Conservation (phyloP, 1,284 basidiomycete species). For the Puccinia horiana region DNA sequence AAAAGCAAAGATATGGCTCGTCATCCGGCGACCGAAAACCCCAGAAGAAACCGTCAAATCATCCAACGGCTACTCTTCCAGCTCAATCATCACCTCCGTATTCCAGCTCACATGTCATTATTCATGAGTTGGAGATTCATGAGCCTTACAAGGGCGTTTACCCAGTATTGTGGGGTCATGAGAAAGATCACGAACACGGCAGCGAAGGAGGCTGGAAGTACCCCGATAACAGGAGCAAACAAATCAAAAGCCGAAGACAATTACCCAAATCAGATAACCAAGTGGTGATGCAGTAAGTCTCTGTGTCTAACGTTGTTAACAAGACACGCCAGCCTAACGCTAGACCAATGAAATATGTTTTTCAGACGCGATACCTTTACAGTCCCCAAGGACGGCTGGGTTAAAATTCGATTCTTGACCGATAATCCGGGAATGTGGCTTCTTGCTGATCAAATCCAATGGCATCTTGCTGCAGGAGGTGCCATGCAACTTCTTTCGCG, state of each 20-base stretch:
- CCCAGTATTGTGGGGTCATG: not conserved
- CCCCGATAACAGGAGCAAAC: not conserved
- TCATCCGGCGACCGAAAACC: not conserved
- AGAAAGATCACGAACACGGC: not conserved
- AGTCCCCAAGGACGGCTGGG: constrained; percentile 46
- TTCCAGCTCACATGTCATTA: not conserved
- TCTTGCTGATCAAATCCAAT: constrained; percentile 53
- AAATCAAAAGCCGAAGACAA: not conserved
- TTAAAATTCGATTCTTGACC: constrained; percentile 51
- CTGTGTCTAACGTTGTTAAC: not conserved
- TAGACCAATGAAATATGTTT: not conserved
- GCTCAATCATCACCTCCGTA: not conserved
- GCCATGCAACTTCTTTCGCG: constrained; percentile 46
- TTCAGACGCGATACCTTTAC: constrained; percentile 39
- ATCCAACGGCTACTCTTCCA: not conserved
- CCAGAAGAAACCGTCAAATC: not conserved
- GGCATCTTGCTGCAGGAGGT: constrained; percentile 44
- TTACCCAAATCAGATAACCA: constrained; percentile 7
- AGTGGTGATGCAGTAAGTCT: constrained; percentile 13
- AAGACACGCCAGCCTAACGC: not conserved
- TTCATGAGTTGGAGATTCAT: constrained; percentile 19
- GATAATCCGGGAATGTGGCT: constrained; percentile 54
- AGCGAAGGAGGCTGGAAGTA: not conserved
- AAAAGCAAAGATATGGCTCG: not conserved
- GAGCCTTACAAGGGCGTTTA: constrained; percentile 17